Conservation (phyloP, 345 rosid genomes). For the Brassica cretica region DNA sequence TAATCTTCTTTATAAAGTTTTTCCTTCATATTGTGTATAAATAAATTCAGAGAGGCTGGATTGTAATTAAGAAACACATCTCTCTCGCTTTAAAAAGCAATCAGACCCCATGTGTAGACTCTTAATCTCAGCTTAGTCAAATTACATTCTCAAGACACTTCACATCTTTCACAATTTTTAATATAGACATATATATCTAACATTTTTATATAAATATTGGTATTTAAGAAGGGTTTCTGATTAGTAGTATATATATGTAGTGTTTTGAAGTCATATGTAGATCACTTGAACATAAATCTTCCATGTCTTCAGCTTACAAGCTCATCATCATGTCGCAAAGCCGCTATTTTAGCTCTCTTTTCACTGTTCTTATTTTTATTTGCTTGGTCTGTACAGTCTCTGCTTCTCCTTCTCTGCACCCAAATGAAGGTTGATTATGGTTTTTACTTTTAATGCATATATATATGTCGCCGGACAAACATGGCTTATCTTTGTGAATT, state of each 20-base stretch:
- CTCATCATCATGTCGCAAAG: conserved; percentile 29
- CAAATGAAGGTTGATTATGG: conserved; percentile 29
- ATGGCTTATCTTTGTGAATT: conserved; percentile 7
- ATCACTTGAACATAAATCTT: conserved; percentile 19
- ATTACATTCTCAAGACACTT: conserved; percentile 20
- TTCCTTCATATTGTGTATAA: not conserved
- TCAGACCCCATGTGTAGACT: conserved; percentile 26
- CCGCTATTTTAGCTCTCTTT: not conserved
- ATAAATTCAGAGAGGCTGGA: not conserved
- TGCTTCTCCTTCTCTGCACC: conserved; percentile 38
- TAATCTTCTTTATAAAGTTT: not conserved
- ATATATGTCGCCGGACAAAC: not conserved
- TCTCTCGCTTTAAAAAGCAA: not conserved
- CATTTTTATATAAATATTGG: not conserved
- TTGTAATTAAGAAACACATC: not conserved
- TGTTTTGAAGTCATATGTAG: conserved; percentile 5
- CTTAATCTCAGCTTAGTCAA: conserved; percentile 27
- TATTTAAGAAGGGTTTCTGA: not conserved
- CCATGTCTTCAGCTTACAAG: conserved; percentile 18
- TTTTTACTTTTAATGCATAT: not conserved
- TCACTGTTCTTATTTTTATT: conserved; percentile 6
- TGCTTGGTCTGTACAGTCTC: conserved; percentile 8
- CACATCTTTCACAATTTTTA: conserved; percentile 20
- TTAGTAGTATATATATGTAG: conserved; percentile 17
- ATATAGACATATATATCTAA: not conserved